Percentiles rank a stretch among this genome's conserved stretches.
Conservation (phyloP, 2,329 filamentous ascomycete genomes). For the Hirsutella minnesotensis region DNA sequence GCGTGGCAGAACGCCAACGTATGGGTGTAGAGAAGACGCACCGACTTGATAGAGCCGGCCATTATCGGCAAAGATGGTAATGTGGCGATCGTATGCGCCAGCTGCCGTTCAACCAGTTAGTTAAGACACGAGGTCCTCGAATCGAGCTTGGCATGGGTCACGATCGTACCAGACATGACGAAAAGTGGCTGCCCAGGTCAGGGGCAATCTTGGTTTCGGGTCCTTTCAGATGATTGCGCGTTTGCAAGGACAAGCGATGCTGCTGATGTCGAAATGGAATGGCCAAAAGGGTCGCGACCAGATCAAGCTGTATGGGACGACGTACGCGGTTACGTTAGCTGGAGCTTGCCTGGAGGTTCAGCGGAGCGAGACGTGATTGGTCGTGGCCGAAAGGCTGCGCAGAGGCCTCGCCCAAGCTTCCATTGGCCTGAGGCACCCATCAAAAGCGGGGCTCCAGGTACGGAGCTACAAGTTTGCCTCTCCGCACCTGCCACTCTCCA, state of each 20-base stretch:
- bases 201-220: constrained; percentile 3
- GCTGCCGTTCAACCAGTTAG: constrained; percentile 19
- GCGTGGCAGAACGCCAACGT: too few relatives aligned
- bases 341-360: constrained; percentile 33
- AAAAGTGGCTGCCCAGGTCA: constrained; percentile 11
- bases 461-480: too few relatives aligned
- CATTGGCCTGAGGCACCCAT: constrained; percentile 20
- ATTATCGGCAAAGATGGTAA: constrained; percentile 99
- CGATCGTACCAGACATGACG: constrained; percentile 41
- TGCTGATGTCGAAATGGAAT: constrained; percentile 2
- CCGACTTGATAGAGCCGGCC: constrained; percentile 98
- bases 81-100: constrained; percentile 94
- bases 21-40: constrained; percentile 50
- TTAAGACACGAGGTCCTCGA: constrained; percentile 3
- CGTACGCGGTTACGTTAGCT: constrained; percentile 35
- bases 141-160: constrained; percentile 1
- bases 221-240: not conserved
- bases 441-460: not conserved
- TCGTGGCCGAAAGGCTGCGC: constrained; percentile 18
- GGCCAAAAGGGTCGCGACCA: constrained; percentile 1
- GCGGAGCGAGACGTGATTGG: constrained; percentile 17
- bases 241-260: not conserved
- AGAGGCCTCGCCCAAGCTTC: constrained; percentile 14
- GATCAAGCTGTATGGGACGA: not conserved
- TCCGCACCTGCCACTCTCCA: too few relatives aligned